Percentiles rank a stretch among this genome's conserved stretches.
Evolutionary conservation across 1,284 basidiomycete genomes (phyloP).

Genomic region (Kalmanozyma brasiliensis): DNA sequence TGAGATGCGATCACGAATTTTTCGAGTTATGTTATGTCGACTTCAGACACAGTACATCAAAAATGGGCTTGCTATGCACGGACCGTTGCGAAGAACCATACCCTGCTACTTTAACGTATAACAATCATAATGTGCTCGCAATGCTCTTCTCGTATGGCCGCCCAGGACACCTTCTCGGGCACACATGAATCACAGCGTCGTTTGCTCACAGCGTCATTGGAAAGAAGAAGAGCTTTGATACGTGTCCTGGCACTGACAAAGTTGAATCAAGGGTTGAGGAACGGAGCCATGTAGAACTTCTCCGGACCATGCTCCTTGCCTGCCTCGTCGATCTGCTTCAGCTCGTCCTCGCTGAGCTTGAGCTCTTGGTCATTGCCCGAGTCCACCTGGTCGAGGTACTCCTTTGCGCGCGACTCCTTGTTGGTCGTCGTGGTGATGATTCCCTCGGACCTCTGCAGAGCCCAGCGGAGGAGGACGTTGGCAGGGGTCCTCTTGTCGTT

Average conservation of each 20-base stretch:
- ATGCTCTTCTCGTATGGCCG: too few species aligned
- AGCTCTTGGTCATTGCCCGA: slow-evolving; percentile 28
- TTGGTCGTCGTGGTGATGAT: slow-evolving; percentile 54
- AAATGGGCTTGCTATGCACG: not conserved
- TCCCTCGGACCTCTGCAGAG: slow-evolving; percentile 44
- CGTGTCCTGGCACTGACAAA: too few species aligned
- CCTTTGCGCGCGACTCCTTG: slow-evolving; percentile 44
- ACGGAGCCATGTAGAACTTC: slow-evolving; percentile 49
- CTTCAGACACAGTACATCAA: not conserved
- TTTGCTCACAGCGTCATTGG: too few species aligned
- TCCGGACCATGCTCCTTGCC: slow-evolving; percentile 38
- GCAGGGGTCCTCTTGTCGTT: slow-evolving; percentile 39
- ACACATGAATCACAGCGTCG: too few species aligned
- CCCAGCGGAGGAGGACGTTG: slow-evolving; percentile 48
- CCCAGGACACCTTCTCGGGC: too few species aligned
- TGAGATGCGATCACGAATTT: slow-evolving; percentile 24
- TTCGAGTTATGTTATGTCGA: slow-evolving; percentile 2
- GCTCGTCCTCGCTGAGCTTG: slow-evolving; percentile 32
- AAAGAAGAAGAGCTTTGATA: too few species aligned
- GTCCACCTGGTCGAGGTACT: slow-evolving; percentile 47
- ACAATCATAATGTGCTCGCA: too few species aligned
- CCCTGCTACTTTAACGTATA: too few species aligned
- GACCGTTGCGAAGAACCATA: too few species aligned
- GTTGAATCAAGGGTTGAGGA: slow-evolving; percentile 21
- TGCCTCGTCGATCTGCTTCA: slow-evolving; percentile 47